phyloP scores from a whole-genome alignment of 805 yeast genomes.

The Kodamaea jinghongensis region DNA sequence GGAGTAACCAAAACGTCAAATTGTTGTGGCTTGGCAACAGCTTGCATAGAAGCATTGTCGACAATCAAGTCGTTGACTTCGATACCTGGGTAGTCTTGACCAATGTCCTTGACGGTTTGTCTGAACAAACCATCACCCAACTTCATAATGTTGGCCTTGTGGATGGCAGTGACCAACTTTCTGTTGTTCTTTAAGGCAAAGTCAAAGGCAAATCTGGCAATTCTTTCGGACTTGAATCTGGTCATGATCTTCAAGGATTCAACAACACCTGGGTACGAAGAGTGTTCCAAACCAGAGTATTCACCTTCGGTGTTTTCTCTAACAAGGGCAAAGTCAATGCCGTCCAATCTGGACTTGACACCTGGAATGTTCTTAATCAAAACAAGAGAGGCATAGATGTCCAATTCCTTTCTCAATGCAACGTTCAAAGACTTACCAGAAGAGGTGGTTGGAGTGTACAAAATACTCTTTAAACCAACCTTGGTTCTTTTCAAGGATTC shows the following conservation, averaged over 20 bases:
- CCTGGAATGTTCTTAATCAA: conserved; percentile 92
- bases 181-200: conserved; percentile 91
- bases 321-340: conserved; percentile 88
- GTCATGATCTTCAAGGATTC: conserved; percentile 96
- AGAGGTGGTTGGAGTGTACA: conserved; percentile 81
- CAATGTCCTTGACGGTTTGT: conserved; percentile 84
- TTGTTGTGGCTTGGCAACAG: conserved; percentile 97
- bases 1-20: conserved; percentile 98
- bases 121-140: conserved; percentile 97
- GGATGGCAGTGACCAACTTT: conserved; percentile 91
- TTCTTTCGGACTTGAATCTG: conserved; percentile 91
- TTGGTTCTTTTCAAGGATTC: conserved; percentile 91
- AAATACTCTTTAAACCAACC: conserved; percentile 94
- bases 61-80: conserved; percentile 90
- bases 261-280: conserved; percentile 95
- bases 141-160: conserved; percentile 99
- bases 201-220: conserved; percentile 96
- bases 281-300: conserved; percentile 97
- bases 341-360: conserved; percentile 83
- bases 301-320: conserved; percentile 99
- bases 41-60: conserved; percentile 99
- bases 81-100: conserved; percentile 80
- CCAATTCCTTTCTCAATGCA: conserved; percentile 93
- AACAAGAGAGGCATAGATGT: conserved; percentile 93
- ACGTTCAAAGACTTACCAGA: conserved; percentile 88